Base-by-base conservation (phyloP, 176 grass and related monocot genomes). In the Miscanthus lutarioriparius region DNA sequence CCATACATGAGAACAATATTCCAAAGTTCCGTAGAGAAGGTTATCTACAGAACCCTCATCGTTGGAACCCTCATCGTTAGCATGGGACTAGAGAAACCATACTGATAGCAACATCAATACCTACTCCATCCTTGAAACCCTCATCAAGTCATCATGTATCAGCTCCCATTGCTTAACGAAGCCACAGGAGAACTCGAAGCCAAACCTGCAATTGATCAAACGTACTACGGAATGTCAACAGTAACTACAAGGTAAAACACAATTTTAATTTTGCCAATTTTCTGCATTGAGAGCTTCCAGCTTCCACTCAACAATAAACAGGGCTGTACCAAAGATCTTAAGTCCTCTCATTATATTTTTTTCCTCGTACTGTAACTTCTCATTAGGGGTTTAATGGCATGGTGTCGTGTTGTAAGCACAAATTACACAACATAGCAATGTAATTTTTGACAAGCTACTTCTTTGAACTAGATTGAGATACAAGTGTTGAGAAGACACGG, bases 121-220 rank as follows among this genome's bases (percentile, higher is more conserved):
- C 16, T 43, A 70, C 26, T 56, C 72, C 56, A 58, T 43, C 15
- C 73, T 27, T 26, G 27, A 22, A 2, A 30, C 80, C 51, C 13
- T 23, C 28, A 4, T 48, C 82, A 44, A 76, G 85, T 23, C 28
- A 4, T 48, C 82, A 44, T 80, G 85, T 43, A 14, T 27, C 16
- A 78, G 23, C 13, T 67, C 7, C 77, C 82, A 84, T 22, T 56
- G 23, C 26, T 22, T 66, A 14, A 72, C 65, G 23, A 82, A 90
- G 81, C 79, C 64, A 77, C 86, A 86, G 65, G 85, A 88, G 39
- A 90, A 88, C 41, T 90, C 26, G 12, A 84, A 84, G 5, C 82
- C 70, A 53, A 76, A 90, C 85, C 93, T 92, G 88, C 2, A 80
- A 79, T 61, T 68, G 36, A 85, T 78, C 28, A 25, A 79, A 54